Base-by-base conservation (phyloP, 2,329 filamentous ascomycete genomes). In the Aspergillus niger region DNA sequence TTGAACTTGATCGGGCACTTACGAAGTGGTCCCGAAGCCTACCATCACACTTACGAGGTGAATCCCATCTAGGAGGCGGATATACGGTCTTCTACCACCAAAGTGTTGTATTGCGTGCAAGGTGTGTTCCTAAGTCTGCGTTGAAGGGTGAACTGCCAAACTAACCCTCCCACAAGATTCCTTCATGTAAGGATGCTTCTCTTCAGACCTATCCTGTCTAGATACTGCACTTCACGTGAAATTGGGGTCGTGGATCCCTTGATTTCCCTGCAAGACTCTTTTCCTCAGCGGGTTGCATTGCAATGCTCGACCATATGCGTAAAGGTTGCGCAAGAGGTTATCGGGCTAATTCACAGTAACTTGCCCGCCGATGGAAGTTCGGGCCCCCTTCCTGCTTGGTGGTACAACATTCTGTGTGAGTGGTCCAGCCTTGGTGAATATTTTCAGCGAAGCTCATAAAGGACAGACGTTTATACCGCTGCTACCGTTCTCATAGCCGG, bases 261-360 rank as follows among this genome's bases (percentile, higher is more conserved):
- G 1, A 65, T 70, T 8, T 63, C 67, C 7, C 60, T 68, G 6
- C 55, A 63, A 17, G 68, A 73, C 32, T 73, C 70, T 0, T 70
- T 75, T 5, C 70, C 71, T n/a, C 68, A 70, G 11, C 68, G 69
- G 8, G 67, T 74, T n/a, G 71, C 72, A 1, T 58, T 72, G 3
- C 72, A 75, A 38, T 76, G 74, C 63, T 74, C 74, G 2, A 63
- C 70, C n/a, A 70, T 76, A 8, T 77, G 74, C 55, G 70, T 77
- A 44, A 72, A 70, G 38, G 67, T 69, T 0, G 73, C 74, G 0
- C 72, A 71, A 32, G 72, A 75, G 58, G 65, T 70, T 1, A 74
- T 76, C 24, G 64, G 71, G 28, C 54, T 73, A 8, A 74, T 76
- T 10, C 61, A 72, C 39, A 65, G 59, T 7, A 70, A 74, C 24